Conservation (phyloP, 2,329 filamentous ascomycete species). For the Corinectria fuckeliana region DNA sequence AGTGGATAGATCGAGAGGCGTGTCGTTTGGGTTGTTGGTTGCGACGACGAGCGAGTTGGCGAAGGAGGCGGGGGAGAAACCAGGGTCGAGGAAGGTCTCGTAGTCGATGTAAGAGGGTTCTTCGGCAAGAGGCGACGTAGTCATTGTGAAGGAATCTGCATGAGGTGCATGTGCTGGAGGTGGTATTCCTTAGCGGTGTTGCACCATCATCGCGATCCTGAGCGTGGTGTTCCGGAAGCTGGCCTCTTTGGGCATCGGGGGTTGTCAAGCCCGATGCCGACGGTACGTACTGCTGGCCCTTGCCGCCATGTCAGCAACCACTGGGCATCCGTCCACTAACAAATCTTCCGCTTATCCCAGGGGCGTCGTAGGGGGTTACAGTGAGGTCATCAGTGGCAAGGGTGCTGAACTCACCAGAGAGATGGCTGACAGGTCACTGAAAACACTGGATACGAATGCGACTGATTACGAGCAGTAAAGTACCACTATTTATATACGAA, state of each 20-base stretch:
- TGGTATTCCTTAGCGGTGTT: constrained; percentile 8
- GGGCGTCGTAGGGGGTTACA: constrained; percentile 1
- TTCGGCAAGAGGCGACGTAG: constrained; percentile 24
- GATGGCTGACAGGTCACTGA: constrained; percentile 1
- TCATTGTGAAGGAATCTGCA: constrained; percentile 3
- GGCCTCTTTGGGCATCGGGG: constrained; percentile 36
- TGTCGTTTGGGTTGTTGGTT: constrained; percentile 92
- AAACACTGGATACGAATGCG: no score
- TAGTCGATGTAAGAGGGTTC: constrained; percentile 94
- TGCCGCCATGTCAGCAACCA: constrained; percentile 17
- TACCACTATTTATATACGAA: no score
- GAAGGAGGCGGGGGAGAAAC: constrained; percentile 81
- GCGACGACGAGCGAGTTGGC: constrained; percentile 87
- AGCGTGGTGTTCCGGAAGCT: constrained; percentile 35
- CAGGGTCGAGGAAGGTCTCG: constrained; percentile 83
- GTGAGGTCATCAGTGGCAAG: constrained; percentile 36
- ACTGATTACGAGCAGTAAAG: no score
- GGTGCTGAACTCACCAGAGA: constrained; percentile 17
- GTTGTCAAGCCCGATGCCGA: constrained; percentile 13
- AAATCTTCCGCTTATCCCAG: background rate
- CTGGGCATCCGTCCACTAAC: constrained; percentile 1
- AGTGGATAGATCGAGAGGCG: constrained; percentile 89
- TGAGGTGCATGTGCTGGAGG: no score
- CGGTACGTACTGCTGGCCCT: constrained; percentile 27
- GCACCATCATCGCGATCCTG: constrained; percentile 11